Base-by-base conservation (phyloP, 768 basidiomycete genomes). In the Russula virescens region DNA sequence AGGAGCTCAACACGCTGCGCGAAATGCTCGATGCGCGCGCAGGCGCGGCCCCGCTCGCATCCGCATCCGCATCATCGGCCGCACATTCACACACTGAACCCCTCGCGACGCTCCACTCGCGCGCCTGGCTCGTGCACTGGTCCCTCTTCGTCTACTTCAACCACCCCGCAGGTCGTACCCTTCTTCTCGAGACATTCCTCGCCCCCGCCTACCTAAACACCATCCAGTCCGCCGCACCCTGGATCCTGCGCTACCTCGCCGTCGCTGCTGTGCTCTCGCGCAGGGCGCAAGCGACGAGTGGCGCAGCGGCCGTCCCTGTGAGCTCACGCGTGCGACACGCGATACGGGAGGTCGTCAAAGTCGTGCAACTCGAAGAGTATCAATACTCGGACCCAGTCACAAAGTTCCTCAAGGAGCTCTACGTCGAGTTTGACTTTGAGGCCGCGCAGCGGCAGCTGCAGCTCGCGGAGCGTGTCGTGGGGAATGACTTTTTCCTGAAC, bases 141-240 rank as follows among this genome's bases (percentile, higher is more conserved):
- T 91, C 89, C 1, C 85, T 99, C 53, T 98, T 98, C 74, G 94
- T 98, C 60, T 98, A 96, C 78, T 99, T 94, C 80, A 98, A 97
- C 78, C 92, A 98, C 75, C 86, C 87, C 0, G 85, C 94, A 69
- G 94, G 93, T 28, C 87, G 94, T 46, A 91, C 90, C 0, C 84
- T 92, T 19, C 86, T 98, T 61, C 87, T 99, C 68, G 97, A 98
- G 72, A 93, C 91, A 0, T 99, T 98, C 87, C 88, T 98, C 72
- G 83, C 90, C 21, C 95, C 95, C 1, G 90, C 91, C 0, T 98
- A 98, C 80, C 89, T 99, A 73, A 97, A 98, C 78, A 98, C 97
- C 14, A 95, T 98, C 73, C 97, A 98, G 74, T 97, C 95, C 0
- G 86, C 94, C 5, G 91, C 82, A 58, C 95, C 96, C 0, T 97